A percentile compares a stretch with the other conserved stretches of the same genome.
phyloP scores from a whole-genome alignment of 352 stramenopile genomes.

The Phytophthora syringae region DNA sequence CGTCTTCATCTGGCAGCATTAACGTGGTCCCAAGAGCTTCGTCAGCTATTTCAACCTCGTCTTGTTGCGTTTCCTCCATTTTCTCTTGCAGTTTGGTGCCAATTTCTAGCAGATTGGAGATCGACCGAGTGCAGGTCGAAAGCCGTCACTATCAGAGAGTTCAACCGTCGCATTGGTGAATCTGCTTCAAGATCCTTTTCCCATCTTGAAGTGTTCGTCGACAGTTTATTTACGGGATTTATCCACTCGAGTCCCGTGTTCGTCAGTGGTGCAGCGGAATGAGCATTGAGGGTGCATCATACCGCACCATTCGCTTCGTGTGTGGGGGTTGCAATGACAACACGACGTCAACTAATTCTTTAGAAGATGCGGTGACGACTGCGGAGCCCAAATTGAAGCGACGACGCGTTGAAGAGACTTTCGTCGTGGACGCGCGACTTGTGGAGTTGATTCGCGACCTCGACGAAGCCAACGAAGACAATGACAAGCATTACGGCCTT shows the following conservation, averaged over 20 bases:
- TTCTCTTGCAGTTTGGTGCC: background rate
- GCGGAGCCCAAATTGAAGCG: constrained; percentile 27
- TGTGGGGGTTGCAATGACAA: constrained; percentile 1
- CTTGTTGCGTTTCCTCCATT: constrained; percentile 10
- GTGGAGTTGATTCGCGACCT: constrained; percentile 65
- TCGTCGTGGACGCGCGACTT: constrained; percentile 45
- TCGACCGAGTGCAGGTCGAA: constrained; percentile 17
- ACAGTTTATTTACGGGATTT: constrained; percentile 16
- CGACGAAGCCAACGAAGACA: constrained; percentile 40
- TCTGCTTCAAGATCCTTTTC: constrained; percentile 34
- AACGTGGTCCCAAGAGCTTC: constrained; percentile 25
- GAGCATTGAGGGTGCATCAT: constrained; percentile 9
- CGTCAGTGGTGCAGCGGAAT: constrained; percentile 23
- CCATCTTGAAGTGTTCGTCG: constrained; percentile 24
- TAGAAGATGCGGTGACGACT: background rate
- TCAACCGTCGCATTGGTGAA: constrained; percentile 28
- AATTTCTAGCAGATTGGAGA: constrained; percentile 4
- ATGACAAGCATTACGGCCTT: constrained; percentile 64
- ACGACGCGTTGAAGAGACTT: constrained; percentile 14
- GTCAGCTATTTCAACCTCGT: constrained; percentile 12
- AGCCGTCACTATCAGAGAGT: constrained; percentile 24
- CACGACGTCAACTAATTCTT: background rate
- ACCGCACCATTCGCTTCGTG: constrained; percentile 30
- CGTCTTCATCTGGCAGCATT: constrained; percentile 22
- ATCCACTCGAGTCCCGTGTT: constrained; percentile 22